phyloP scores from a whole-genome alignment of 306 rosid genomes.

The Acacia confusa region DNA sequence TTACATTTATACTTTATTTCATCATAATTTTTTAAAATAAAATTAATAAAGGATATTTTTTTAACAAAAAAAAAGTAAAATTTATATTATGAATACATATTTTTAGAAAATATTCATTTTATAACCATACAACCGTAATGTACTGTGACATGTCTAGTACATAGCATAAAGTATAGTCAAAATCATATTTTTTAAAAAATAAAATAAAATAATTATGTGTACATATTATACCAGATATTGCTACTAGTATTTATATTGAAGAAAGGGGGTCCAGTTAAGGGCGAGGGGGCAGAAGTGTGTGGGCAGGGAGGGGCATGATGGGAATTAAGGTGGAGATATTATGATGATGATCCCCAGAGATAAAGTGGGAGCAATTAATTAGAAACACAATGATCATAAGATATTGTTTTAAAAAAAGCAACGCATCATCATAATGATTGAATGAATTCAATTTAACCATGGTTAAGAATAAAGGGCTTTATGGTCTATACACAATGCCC shows the following conservation, averaged over 20 bases:
- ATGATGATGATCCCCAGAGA: slow-evolving; percentile 30
- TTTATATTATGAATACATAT: not conserved
- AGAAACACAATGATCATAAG: slow-evolving; percentile 36
- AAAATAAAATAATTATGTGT: not conserved
- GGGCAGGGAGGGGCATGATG: slow-evolving; percentile 26
- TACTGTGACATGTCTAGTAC: not conserved
- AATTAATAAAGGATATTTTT: not conserved
- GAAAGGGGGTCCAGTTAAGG: slow-evolving; percentile 31
- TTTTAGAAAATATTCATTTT: not conserved
- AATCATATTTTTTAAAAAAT: not conserved
- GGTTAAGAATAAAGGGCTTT: slow-evolving; percentile 30
- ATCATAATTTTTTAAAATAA: not conserved
- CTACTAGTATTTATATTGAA: not conserved
- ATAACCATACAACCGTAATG: not conserved
- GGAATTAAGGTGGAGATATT: slow-evolving; percentile 32
- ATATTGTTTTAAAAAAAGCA: slow-evolving; percentile 26
- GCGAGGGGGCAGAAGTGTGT: not conserved
- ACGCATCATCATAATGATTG: slow-evolving; percentile 28
- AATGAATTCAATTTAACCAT: slow-evolving; percentile 18
- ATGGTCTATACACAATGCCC: slow-evolving; percentile 10
- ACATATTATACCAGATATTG: no score
- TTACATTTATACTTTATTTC: not conserved
- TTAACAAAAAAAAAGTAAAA: not conserved
- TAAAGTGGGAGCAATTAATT: slow-evolving; percentile 35
- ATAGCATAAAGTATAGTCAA: not conserved